Percentiles rank a stretch among this genome's conserved stretches.
Evolutionary conservation across 441 rosid genomes (phyloP).

Genomic region (Biscutella auriculata): DNA sequence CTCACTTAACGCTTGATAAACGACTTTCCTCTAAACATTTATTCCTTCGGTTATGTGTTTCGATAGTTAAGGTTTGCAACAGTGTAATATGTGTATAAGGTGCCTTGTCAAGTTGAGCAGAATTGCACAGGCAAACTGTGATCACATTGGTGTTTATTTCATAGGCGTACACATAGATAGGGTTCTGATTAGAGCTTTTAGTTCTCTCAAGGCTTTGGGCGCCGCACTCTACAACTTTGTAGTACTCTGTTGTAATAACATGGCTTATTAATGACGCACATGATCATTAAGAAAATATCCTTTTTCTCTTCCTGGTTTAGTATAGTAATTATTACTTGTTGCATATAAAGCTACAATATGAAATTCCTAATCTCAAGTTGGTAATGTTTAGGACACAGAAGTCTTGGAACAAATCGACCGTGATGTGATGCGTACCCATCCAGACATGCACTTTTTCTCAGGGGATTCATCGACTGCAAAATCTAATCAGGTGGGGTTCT

Average conservation of each 20-base stretch:
- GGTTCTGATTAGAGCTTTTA: not conserved
- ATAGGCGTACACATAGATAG: not conserved
- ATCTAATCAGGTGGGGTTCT: conserved; percentile 49
- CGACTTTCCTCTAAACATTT: not conserved
- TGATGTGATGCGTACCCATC: conserved; percentile 85
- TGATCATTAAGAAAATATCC: not conserved
- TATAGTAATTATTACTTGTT: not conserved
- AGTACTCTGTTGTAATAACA: not conserved
- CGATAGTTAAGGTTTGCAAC: not conserved
- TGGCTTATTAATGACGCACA: not conserved
- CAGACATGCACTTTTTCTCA: conserved; percentile 73
- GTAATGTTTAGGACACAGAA: conserved; percentile 51
- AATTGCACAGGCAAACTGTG: not conserved
- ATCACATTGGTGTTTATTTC: not conserved
- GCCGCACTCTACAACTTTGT: not conserved
- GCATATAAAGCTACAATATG: not conserved
- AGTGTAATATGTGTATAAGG: not conserved
- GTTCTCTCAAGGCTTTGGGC: not conserved
- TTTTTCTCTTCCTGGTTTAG: conserved; percentile 2
- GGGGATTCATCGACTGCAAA: conserved; percentile 61
- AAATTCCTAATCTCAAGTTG: conserved; percentile 3
- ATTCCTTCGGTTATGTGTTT: not conserved
- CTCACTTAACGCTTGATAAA: not conserved
- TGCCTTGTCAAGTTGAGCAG: not conserved
- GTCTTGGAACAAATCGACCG: conserved; percentile 76